Evolutionary conservation across 169 alveolate genomes (phyloP).

Genomic region (Cytauxzoon felis): DNA sequence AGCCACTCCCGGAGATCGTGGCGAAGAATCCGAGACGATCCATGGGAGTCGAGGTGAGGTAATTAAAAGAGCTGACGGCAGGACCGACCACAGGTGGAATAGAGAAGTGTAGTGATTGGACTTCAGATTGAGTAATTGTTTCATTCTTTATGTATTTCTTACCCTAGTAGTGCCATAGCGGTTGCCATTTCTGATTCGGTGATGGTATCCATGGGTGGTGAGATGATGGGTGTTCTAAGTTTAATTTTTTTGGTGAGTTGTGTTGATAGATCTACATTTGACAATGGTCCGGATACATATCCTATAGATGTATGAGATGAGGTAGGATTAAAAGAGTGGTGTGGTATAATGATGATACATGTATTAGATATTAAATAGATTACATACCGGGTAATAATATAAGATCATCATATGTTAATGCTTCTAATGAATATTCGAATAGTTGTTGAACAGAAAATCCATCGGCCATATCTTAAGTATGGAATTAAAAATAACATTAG

Average conservation of each 20-base stretch:
- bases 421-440: conserved; percentile 53
- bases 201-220: conserved; percentile 93
- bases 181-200: conserved; percentile 91
- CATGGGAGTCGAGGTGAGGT: too few relatives aligned
- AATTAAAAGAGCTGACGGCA: too few relatives aligned
- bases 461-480: conserved; percentile 63
- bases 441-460: conserved; percentile 72
- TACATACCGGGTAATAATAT: conserved; percentile 84
- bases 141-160: background rate
- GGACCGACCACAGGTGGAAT: too few relatives aligned
- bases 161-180: conserved; percentile 86
- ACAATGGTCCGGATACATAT: conserved; percentile 75
- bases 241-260: conserved; percentile 74
- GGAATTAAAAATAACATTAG: background rate
- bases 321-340: background rate
- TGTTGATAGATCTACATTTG: conserved; percentile 73
- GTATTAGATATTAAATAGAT: background rate
- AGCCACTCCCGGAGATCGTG: conserved; percentile 9
- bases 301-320: conserved; percentile 34
- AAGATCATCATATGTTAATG: conserved; percentile 86
- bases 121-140: too few relatives aligned
- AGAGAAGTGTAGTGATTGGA: too few relatives aligned
- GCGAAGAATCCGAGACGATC: too few relatives aligned
- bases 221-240: conserved; percentile 82
- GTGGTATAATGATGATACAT: background rate